Evolutionary conservation across 1,284 basidiomycete genomes (phyloP), one percentile per base, ranked within the genome.

Genomic region (Heterobasidion annosum): DNA sequence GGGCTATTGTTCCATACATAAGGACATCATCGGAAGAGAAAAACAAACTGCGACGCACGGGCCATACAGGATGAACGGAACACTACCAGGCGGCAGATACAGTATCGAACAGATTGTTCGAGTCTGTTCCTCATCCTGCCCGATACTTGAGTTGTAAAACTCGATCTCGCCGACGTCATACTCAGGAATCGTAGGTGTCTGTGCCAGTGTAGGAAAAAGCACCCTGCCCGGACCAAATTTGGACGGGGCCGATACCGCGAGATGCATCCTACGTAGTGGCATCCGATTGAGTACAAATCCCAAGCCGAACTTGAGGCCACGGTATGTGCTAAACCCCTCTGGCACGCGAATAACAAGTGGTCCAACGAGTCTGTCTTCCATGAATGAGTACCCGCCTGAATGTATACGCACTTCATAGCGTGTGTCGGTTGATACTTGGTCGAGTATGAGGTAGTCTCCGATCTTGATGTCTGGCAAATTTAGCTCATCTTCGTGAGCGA

Each of bases 1-100:
- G 77, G 77, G 5, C 78, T 80, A 51, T n/a, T 40, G 15, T 32
- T 10, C 16, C 53, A 34, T 9, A 52, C n/a, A 48, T 33, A n/a
- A 32, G 32, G 54, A 33, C 19, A n/a, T 37, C 7, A 48, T 32
- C 10, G 10, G 8, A 3, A 2, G 12, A 18, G 10, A 18, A 19
- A 16, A 40, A 19, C 42, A 8, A 16, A 34, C 18, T 47, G 37
- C 51, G 3, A 70, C 76, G 60, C 59, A 79, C 77, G 78, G 77
- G 40, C 78, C 79, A 62, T 76, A 81, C 4, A 81, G 67, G n/a
- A 81, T 67, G 56, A 81, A 81, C 0, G 78, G 78, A 3, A 70
- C 67, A 50, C 70, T 73, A 8, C 77, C 78, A 40, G 64, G 69
- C n/a, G 68, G 67, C 56, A 73, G 71, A 44, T 71, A 64, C 32